Conservation (phyloP, 139 green algal genomes). For the Nannochloris sp. region DNA sequence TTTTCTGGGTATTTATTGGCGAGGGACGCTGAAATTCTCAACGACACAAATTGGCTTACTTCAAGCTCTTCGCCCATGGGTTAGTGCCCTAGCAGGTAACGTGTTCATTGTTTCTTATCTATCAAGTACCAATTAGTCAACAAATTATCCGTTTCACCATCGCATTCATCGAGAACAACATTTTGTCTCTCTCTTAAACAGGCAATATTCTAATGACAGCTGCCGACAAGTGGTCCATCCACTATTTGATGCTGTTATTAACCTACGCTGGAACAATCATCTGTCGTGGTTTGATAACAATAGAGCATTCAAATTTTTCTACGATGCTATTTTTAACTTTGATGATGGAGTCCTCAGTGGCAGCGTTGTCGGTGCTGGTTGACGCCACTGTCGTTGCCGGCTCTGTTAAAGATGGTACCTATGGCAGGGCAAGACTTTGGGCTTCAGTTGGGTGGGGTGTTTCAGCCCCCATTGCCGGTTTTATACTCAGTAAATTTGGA, state of each 20-base stretch:
- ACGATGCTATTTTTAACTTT: slow-evolving; percentile 4
- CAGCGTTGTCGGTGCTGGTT: background rate
- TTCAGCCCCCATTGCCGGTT: slow-evolving; percentile 10
- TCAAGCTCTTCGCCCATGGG: slow-evolving; percentile 6
- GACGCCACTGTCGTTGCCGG: slow-evolving; percentile 7
- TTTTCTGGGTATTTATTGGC: slow-evolving; percentile 15
- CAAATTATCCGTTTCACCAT: background rate
- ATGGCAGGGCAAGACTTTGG: slow-evolving; percentile 9
- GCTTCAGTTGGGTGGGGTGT: slow-evolving; percentile 15
- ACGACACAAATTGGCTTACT: slow-evolving; percentile 9
- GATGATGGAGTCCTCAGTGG: slow-evolving; percentile 7
- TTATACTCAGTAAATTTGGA: background rate
- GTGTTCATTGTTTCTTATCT: background rate
- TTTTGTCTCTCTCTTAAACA: background rate
- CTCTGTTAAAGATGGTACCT: slow-evolving; percentile 11
- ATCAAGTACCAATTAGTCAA: background rate
- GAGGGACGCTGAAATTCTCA: background rate
- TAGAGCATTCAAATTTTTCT: background rate
- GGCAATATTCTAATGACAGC: background rate
- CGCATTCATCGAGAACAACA: background rate
- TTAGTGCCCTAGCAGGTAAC: background rate
- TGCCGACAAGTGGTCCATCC: background rate
- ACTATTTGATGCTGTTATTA: background rate
- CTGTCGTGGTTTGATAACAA: slow-evolving; percentile 4
- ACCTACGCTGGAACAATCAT: background rate